These are phyloP conservation scores for Syzygium aromaticum DNA, from an alignment of 345 rosid genomes.

Conservation along the genomic window DNA sequence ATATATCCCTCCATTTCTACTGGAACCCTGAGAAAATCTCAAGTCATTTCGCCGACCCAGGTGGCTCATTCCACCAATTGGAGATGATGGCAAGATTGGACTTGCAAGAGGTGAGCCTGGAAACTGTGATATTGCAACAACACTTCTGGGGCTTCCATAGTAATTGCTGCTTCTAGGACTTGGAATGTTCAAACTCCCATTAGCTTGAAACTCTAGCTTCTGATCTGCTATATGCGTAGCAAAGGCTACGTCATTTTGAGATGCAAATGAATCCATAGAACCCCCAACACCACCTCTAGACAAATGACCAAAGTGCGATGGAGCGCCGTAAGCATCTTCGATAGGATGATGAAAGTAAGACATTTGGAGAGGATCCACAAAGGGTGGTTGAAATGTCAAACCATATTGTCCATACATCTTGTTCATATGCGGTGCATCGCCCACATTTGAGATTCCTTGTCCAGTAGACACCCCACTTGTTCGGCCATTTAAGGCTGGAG, in stretches of 20 bases:
- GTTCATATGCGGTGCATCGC: constrained; percentile 30
- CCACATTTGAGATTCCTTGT: constrained; percentile 21
- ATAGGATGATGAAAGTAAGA: constrained; percentile 63
- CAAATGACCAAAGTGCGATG: constrained; percentile 38
- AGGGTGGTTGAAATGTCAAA: constrained; percentile 40
- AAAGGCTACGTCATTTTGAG: constrained; percentile 29
- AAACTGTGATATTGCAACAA: constrained; percentile 56
- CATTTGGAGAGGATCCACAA: constrained; percentile 59
- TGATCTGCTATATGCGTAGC: constrained; percentile 38
- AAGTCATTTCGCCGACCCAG: constrained; percentile 53
- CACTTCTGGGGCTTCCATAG: constrained; percentile 45
- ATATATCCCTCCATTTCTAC: constrained; percentile 47
- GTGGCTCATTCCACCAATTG: constrained; percentile 44
- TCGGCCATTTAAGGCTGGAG: constrained; percentile 30
- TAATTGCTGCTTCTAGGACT: constrained; percentile 44
- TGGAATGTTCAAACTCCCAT: constrained; percentile 34
- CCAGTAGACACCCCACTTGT: constrained; percentile 27
- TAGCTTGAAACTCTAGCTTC: constrained; percentile 38
- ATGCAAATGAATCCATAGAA: constrained; percentile 29
- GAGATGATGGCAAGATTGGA: constrained; percentile 66
- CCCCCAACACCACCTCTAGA: constrained; percentile 26
- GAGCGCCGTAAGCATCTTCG: constrained; percentile 36
- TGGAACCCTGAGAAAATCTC: constrained; percentile 42
- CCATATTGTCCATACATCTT: constrained; percentile 48
- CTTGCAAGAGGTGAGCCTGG: constrained; percentile 59